Conservation (phyloP, 176 grass and related monocot genomes). For the Avena sativa region DNA sequence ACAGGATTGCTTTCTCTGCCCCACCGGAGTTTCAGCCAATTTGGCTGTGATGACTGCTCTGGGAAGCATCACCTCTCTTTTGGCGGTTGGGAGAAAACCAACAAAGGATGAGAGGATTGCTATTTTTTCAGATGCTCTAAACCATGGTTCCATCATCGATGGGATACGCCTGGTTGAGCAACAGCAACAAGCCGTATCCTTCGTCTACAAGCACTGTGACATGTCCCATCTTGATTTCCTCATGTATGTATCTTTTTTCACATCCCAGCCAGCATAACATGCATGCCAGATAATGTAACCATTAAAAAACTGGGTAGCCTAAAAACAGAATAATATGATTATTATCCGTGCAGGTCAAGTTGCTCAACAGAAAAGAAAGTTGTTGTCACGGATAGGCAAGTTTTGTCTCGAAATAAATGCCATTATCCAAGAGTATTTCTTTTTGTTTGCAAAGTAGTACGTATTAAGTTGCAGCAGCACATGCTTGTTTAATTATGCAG, state of each 20-base stretch:
- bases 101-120: slow-evolving; percentile 55
- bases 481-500: slow-evolving; percentile 45
- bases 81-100: slow-evolving; percentile 55
- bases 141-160: slow-evolving; percentile 96
- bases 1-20: slow-evolving; percentile 89
- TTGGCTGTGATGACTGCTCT: slow-evolving; percentile 74
- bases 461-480: not conserved
- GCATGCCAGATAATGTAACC: not conserved
- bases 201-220: slow-evolving; percentile 86
- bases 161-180: slow-evolving; percentile 72
- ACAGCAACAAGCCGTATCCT: slow-evolving; percentile 62
- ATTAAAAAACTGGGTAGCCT: not conserved
- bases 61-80: slow-evolving; percentile 69
- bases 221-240: slow-evolving; percentile 76
- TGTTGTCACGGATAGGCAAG: slow-evolving; percentile 86
- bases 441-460: not conserved
- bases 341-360: slow-evolving; percentile 50
- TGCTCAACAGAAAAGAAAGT: slow-evolving; percentile 82
- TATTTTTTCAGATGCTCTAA: slow-evolving; percentile 86
- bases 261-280: slow-evolving; percentile 5
- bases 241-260: slow-evolving; percentile 75
- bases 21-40: slow-evolving; percentile 88
- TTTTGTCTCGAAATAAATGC: slow-evolving; percentile 20
- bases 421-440: slow-evolving; percentile 33
- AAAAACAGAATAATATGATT: not conserved